phyloP scores from a whole-genome alignment of 495 filamentous ascomycete genomes.

The Haplographium delicatum region DNA sequence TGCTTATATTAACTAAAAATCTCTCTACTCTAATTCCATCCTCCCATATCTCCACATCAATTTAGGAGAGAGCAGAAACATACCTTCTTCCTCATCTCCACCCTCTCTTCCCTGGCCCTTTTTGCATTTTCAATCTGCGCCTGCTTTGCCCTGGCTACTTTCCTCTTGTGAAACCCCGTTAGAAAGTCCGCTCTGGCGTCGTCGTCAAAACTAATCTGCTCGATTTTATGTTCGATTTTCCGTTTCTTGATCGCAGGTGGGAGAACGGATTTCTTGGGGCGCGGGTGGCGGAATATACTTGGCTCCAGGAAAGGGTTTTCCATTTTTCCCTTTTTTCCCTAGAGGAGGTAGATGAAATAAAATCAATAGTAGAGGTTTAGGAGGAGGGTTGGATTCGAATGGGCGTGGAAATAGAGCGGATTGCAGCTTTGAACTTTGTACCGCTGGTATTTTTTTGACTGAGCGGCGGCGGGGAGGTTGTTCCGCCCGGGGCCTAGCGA shows the following conservation, averaged over 20 bases:
- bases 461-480: no score
- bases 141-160: constrained; percentile 72
- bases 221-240: constrained; percentile 54
- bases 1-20: no score
- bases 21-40: no score
- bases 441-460: constrained; percentile 1
- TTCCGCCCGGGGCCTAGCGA: no score
- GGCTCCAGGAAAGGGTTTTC: constrained; percentile 12
- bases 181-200: constrained; percentile 76
- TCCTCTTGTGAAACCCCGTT: constrained; percentile 95
- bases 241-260: constrained; percentile 57
- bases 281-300: constrained; percentile 41
- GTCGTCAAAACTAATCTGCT: constrained; percentile 80
- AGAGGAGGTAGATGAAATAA: not conserved
- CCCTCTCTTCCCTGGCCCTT: constrained; percentile 67
- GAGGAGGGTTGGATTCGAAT: not conserved
- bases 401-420: not conserved
- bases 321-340: constrained; percentile 4
- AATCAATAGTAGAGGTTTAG: not conserved
- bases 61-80: constrained; percentile 4
- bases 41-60: constrained; percentile 1
- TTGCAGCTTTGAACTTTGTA: no score
- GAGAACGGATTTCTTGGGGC: constrained; percentile 41
- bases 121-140: constrained; percentile 73
- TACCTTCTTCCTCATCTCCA: constrained; percentile 69